Evolutionary conservation across 768 basidiomycete genomes (phyloP).

Genomic region (Leccinum olivaceopallidum): DNA sequence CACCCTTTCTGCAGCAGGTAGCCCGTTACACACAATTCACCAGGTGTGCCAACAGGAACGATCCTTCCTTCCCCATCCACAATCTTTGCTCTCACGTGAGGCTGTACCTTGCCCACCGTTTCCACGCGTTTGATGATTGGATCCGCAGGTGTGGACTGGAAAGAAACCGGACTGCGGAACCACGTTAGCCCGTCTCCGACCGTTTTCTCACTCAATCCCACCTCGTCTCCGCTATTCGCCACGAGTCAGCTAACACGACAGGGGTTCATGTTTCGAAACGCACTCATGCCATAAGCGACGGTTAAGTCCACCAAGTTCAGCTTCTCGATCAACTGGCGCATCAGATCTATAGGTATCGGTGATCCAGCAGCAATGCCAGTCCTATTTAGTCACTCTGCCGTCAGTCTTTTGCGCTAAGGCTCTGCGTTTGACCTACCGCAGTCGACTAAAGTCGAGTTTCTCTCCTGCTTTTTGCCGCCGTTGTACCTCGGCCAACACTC

Average conservation of each 20-base stretch:
- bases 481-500: constrained; percentile 67
- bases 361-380: constrained; percentile 86
- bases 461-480: constrained; percentile 48
- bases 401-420: not conserved
- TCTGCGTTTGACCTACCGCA: constrained; percentile 46
- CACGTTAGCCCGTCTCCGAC: constrained; percentile 1
- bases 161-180: constrained; percentile 68
- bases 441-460: constrained; percentile 44
- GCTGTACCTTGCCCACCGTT: constrained; percentile 75
- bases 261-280: constrained; percentile 26
- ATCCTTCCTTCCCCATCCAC: constrained; percentile 57
- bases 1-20: constrained; percentile 83
- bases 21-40: constrained; percentile 73
- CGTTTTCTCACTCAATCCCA: constrained; percentile 17
- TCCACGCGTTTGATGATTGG: constrained; percentile 74
- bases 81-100: constrained; percentile 77
- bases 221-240: constrained; percentile 69
- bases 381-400: constrained; percentile 35
- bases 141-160: constrained; percentile 73
- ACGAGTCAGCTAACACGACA: not conserved
- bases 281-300: constrained; percentile 87
- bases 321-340: constrained; percentile 68
- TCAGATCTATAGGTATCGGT: constrained; percentile 75
- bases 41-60: constrained; percentile 72
- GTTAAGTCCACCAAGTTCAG: constrained; percentile 72